A percentile compares a stretch with the other conserved stretches of the same genome.
phyloP scores from a whole-genome alignment of 1,139 yeast species.

The Schizosaccharomyces versatilis region DNA sequence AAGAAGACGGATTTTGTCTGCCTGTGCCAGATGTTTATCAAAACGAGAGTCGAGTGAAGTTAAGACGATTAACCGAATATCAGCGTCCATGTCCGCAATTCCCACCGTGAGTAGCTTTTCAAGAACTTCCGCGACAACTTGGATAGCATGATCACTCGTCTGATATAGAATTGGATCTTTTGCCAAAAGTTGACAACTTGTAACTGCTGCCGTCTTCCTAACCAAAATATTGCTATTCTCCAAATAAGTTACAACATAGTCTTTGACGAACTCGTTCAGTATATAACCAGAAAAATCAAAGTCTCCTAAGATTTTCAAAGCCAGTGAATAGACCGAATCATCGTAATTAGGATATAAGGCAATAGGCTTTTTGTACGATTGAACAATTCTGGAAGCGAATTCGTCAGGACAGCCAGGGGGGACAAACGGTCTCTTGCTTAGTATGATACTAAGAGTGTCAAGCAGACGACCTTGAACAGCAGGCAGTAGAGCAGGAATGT shows the following conservation, averaged over 20 bases:
- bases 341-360: slow-evolving; percentile 17
- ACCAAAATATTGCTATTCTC: slow-evolving; percentile 63
- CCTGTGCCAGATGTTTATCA: slow-evolving; percentile 85
- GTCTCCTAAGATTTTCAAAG: slow-evolving; percentile 47
- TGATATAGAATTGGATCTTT: slow-evolving; percentile 71
- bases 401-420: slow-evolving; percentile 79
- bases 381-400: slow-evolving; percentile 51
- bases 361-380: slow-evolving; percentile 34
- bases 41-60: slow-evolving; percentile 50
- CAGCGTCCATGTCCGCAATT: slow-evolving; percentile 76
- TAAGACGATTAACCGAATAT: slow-evolving; percentile 60
- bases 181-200: slow-evolving; percentile 59
- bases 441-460: slow-evolving; percentile 50
- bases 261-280: slow-evolving; percentile 66
- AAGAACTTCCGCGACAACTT: slow-evolving; percentile 66
- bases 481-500: slow-evolving; percentile 62
- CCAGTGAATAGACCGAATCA: slow-evolving; percentile 36
- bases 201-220: slow-evolving; percentile 62
- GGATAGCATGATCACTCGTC: slow-evolving; percentile 61
- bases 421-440: slow-evolving; percentile 60
- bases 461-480: slow-evolving; percentile 51
- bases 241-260: slow-evolving; percentile 57
- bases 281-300: slow-evolving; percentile 52
- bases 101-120: slow-evolving; percentile 62
- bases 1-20: slow-evolving; percentile 63